A percentile compares a stretch with the other conserved stretches of the same genome.
Evolutionary conservation across 768 basidiomycete genomes (phyloP).

Genomic region (Lactarius trivialis): DNA sequence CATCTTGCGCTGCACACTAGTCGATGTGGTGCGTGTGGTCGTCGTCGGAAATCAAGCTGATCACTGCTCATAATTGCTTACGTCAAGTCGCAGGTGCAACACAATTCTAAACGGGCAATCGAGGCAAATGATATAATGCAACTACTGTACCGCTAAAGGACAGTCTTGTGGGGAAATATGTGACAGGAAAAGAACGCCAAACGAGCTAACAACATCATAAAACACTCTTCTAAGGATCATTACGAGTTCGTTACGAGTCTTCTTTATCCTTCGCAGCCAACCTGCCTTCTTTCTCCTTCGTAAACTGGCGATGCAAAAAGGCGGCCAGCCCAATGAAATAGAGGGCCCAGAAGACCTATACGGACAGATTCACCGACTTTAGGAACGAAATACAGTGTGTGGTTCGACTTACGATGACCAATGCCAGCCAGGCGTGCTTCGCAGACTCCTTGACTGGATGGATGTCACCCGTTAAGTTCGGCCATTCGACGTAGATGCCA

Average conservation of each 20-base stretch:
- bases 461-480: constrained; percentile 9
- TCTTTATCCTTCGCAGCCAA: constrained; percentile 6
- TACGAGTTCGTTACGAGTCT: not conserved
- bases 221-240: not conserved
- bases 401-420: constrained; percentile 12
- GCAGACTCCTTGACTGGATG: constrained; percentile 6
- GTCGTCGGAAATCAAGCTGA: not conserved
- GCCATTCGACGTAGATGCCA: constrained; percentile 22
- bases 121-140: no score
- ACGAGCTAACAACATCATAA: not conserved
- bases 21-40: not conserved
- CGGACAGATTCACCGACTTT: not conserved
- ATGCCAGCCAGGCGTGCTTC: constrained; percentile 17
- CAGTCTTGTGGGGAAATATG: no score
- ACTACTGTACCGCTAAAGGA: no score
- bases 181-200: not conserved
- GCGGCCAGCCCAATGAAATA: constrained; percentile 6
- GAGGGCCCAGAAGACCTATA: constrained; percentile 15
- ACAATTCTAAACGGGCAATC: not conserved
- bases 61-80: not conserved
- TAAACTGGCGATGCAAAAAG: constrained; percentile 14
- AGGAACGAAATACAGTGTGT: not conserved
- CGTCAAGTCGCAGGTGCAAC: not conserved
- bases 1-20: constrained; percentile 14
- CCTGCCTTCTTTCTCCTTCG: constrained; percentile 12